Conservation (phyloP, 768 basidiomycete species). For the Tylopilus rubrobrunneus region DNA sequence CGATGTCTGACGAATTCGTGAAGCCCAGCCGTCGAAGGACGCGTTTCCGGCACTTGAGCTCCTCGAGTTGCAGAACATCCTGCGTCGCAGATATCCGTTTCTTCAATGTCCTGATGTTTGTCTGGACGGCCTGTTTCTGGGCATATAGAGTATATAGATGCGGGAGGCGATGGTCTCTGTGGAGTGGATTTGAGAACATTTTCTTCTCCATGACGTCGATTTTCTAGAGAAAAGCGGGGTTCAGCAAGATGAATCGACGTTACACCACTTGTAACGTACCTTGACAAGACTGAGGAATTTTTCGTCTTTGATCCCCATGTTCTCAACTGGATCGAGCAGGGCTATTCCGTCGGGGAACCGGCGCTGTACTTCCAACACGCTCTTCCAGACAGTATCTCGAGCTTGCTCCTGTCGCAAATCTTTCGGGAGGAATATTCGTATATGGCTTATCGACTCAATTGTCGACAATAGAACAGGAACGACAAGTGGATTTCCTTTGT, state of each 20-base stretch:
- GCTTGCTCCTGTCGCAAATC: constrained; percentile 75
- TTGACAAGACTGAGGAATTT: constrained; percentile 85
- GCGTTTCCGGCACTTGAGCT: constrained; percentile 92
- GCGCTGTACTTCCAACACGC: constrained; percentile 84
- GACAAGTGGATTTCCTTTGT: constrained; percentile 80
- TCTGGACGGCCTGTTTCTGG: constrained; percentile 66
- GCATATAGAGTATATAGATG: constrained; percentile 78
- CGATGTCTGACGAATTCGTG: constrained; percentile 84
- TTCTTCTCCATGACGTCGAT: constrained; percentile 86
- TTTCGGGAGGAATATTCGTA: constrained; percentile 86
- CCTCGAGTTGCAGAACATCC: constrained; percentile 92
- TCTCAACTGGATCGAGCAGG: constrained; percentile 85
- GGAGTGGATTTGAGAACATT: constrained; percentile 74
- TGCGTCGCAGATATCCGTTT: constrained; percentile 86
- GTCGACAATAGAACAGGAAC: constrained; percentile 88
- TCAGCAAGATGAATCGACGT: background rate
- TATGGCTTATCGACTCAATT: constrained; percentile 78
- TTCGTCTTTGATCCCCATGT: constrained; percentile 95
- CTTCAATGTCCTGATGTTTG: constrained; percentile 72
- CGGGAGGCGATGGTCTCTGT: constrained; percentile 74
- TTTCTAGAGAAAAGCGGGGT: constrained; percentile 52
- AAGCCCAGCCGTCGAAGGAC: constrained; percentile 90
- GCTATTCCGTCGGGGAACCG: constrained; percentile 86
- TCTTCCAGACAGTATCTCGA: constrained; percentile 85
- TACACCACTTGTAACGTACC: constrained; percentile 38